phyloP scores from a whole-genome alignment of 129 eudicot genomes.

The Ambrosia trifida region DNA sequence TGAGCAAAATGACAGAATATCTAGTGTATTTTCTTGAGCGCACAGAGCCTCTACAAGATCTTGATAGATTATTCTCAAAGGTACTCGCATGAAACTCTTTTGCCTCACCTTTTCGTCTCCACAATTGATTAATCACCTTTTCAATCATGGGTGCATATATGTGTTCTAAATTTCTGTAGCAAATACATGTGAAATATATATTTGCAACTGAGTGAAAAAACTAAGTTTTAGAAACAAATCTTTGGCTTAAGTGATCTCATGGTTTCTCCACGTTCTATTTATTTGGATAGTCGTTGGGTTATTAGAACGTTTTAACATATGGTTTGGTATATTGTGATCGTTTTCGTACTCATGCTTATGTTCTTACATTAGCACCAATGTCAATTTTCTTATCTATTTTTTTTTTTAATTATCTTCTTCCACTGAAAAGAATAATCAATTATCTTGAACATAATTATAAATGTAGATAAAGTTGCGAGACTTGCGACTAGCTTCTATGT shows the following conservation, averaged over 20 bases:
- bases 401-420: background rate
- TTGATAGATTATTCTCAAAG: slow-evolving; percentile 91
- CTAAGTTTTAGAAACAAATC: background rate
- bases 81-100: slow-evolving; percentile 29
- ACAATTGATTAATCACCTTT: background rate
- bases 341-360: background rate
- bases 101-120: background rate
- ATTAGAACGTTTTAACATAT: background rate
- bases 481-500: no score
- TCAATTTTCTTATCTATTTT: background rate
- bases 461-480: background rate
- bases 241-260: background rate
- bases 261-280: background rate
- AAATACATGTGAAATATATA: background rate
- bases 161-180: background rate
- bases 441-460: background rate
- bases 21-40: slow-evolving; percentile 78
- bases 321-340: background rate
- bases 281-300: background rate
- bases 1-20: slow-evolving; percentile 79
- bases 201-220: background rate
- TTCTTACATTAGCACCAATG: background rate
- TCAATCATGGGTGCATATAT: background rate
- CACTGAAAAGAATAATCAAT: background rate
- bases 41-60: slow-evolving; percentile 94